Conservation (phyloP, 2,329 filamentous ascomycete genomes). For the Zymoseptoria ardabiliae region DNA sequence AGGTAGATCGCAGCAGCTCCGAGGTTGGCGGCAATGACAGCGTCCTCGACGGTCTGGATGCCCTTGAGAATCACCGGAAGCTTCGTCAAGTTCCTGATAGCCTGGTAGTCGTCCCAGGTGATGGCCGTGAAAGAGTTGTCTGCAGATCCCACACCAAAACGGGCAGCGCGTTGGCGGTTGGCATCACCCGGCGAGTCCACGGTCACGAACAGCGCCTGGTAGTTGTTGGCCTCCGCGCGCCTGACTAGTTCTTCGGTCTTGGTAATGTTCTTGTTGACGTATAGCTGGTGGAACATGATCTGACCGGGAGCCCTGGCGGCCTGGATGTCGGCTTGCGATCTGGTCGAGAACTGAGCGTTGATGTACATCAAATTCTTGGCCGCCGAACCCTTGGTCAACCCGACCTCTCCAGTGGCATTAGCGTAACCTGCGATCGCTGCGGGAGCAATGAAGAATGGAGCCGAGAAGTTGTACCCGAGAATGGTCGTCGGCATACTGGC, state of each 20-base stretch:
- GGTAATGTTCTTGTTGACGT: constrained; percentile 25
- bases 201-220: constrained; percentile 35
- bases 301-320: constrained; percentile 24
- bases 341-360: constrained; percentile 30
- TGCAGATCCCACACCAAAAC: constrained; percentile 52
- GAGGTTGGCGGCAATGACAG: constrained; percentile 32
- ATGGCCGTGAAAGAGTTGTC: constrained; percentile 56
- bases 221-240: constrained; percentile 33
- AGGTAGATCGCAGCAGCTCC: constrained; percentile 44
- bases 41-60: constrained; percentile 35
- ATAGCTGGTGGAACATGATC: constrained; percentile 35
- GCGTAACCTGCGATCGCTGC: constrained; percentile 85
- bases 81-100: constrained; percentile 31
- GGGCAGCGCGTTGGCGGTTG: constrained; percentile 54
- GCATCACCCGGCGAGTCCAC: constrained; percentile 39
- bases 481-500: constrained; percentile 59
- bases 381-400: constrained; percentile 43
- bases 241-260: constrained; percentile 32
- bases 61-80: constrained; percentile 36
- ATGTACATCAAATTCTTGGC: constrained; percentile 46
- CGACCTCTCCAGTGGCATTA: constrained; percentile 37
- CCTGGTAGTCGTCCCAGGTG: constrained; percentile 58
- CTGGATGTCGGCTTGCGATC: constrained; percentile 29
- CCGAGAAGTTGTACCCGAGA: constrained; percentile 72
- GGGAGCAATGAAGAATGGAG: constrained; percentile 90